These are phyloP conservation scores for Sisymbrium altissimum DNA, from an alignment of 345 rosid genomes.

Conservation along the genomic window DNA sequence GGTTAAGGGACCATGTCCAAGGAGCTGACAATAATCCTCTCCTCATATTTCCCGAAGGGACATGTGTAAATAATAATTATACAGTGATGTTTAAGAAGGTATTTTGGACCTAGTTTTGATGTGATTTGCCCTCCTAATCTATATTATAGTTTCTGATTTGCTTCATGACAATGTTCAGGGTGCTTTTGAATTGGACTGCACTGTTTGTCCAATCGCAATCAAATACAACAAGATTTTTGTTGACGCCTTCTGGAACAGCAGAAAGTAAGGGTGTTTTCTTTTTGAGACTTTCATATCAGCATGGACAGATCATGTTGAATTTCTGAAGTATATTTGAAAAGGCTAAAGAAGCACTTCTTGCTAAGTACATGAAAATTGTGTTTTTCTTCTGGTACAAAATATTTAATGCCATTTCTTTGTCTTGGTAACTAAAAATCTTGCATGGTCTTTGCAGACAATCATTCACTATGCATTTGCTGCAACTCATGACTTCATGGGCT, in stretches of 20 bases:
- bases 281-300: background rate
- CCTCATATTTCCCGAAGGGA: slow-evolving; percentile 98
- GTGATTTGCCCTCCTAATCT: background rate
- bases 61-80: slow-evolving; percentile 93
- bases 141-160: background rate
- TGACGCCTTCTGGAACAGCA: slow-evolving; percentile 98
- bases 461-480: slow-evolving; percentile 93
- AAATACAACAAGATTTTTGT: slow-evolving; percentile 96
- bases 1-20: slow-evolving; percentile 88
- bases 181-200: slow-evolving; percentile 92
- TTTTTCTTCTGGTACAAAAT: background rate
- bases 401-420: background rate
- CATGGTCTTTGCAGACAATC: slow-evolving; percentile 68
- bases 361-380: background rate
- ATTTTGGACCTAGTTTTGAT: background rate
- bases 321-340: slow-evolving; percentile 1
- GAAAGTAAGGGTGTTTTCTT: slow-evolving; percentile 56
- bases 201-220: slow-evolving; percentile 93
- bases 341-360: background rate
- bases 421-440: slow-evolving; percentile 3
- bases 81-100: slow-evolving; percentile 99
- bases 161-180: slow-evolving; percentile 55
- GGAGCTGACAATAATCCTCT: slow-evolving; percentile 92
- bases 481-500: slow-evolving; percentile 99
- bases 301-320: background rate